Conservation (phyloP, 352 stramenopile genomes). For the Phytopythium aichiense region DNA sequence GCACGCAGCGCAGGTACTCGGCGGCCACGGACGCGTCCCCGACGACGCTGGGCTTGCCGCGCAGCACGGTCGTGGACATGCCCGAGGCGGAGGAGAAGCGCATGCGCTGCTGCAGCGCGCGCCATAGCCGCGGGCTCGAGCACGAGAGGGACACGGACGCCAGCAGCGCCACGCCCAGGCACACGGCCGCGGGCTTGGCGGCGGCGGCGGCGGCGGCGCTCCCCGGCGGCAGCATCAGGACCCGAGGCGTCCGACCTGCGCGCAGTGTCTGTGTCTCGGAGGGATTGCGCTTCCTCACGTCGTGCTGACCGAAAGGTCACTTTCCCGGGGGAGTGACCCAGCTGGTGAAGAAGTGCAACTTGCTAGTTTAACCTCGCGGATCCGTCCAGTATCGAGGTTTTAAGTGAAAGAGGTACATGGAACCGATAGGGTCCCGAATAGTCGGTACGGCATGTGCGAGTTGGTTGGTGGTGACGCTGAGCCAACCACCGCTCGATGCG, state of each 20-base stretch:
- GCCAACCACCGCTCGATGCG: constrained; percentile 4
- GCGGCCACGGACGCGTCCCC: neutral
- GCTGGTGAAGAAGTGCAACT: neutral
- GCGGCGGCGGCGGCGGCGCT: neutral
- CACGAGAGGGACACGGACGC: constrained; percentile 59
- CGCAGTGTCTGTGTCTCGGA: too few species aligned
- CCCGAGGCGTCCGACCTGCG: too few species aligned
- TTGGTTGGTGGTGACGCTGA: constrained; percentile 14
- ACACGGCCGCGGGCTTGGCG: constrained; percentile 39
- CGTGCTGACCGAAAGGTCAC: constrained; percentile 1
- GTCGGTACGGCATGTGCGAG: too few species aligned
- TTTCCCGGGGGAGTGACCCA: neutral
- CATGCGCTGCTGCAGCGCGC: constrained; percentile 32
- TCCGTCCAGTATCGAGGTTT: too few species aligned
- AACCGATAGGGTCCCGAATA: too few species aligned
- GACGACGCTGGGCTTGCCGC: constrained; percentile 14
- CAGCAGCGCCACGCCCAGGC: constrained; percentile 62
- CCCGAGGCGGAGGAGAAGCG: constrained; percentile 9
- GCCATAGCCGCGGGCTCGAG: constrained; percentile 49
- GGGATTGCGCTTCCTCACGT: neutral
- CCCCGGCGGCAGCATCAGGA: constrained; percentile 14
- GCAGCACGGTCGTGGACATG: constrained; percentile 11
- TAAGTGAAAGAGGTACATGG: too few species aligned
- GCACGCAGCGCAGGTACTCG: constrained; percentile 41
- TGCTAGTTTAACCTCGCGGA: too few species aligned